Conservation (phyloP, 345 rosid genomes). For the Turnera subulata region DNA sequence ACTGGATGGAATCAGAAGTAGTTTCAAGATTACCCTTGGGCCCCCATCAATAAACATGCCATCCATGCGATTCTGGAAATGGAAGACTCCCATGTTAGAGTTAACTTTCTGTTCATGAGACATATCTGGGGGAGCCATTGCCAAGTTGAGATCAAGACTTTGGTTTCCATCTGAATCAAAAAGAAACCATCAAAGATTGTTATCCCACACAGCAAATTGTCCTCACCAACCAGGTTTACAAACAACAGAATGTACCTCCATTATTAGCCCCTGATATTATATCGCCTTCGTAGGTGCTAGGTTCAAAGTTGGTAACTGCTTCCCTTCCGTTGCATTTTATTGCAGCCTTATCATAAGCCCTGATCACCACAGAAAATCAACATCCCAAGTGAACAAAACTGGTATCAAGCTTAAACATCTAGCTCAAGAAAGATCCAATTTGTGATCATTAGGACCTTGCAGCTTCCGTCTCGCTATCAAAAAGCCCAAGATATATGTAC, state of each 20-base stretch:
- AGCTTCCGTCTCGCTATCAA: conserved; percentile 87
- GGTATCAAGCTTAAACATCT: not conserved
- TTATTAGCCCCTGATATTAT: conserved; percentile 21
- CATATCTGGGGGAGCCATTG: conserved; percentile 44
- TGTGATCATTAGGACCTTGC: conserved; percentile 58
- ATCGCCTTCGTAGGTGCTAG: conserved; percentile 56
- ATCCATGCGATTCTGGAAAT: conserved; percentile 15
- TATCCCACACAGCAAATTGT: not conserved
- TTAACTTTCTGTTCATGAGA: conserved; percentile 21
- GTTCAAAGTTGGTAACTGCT: conserved; percentile 88
- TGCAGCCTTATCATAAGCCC: conserved; percentile 97
- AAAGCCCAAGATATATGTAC: conserved; percentile 93
- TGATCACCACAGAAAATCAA: conserved; percentile 24
- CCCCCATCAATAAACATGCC: conserved; percentile 17
- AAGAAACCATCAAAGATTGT: conserved; percentile 3
- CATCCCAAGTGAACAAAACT: conserved; percentile 5
- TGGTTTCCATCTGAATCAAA: conserved; percentile 31
- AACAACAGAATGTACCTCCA: conserved; percentile 25
- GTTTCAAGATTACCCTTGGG: conserved; percentile 24
- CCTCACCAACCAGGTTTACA: not conserved
- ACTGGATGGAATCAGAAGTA: not conserved
- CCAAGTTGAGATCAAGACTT: conserved; percentile 52
- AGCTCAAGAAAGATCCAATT: conserved; percentile 11
- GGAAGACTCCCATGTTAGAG: conserved; percentile 8
- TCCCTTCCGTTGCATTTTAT: conserved; percentile 82